Percentiles rank a stretch among this genome's conserved stretches.
phyloP scores from a whole-genome alignment of 768 basidiomycete genomes.

The Hypholoma fasciculare region DNA sequence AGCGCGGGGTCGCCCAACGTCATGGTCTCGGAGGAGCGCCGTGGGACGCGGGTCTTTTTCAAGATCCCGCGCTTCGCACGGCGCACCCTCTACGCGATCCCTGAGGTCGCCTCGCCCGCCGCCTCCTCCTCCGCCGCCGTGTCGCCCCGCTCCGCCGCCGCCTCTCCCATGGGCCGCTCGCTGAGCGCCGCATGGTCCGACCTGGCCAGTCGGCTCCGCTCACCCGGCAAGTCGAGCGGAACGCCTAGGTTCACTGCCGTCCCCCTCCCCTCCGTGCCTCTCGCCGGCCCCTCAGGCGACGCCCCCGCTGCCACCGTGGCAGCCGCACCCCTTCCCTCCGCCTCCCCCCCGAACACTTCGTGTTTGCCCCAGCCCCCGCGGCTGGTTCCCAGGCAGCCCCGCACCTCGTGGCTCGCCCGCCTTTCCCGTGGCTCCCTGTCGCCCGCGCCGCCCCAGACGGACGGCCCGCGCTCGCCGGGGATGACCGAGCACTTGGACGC shows the following conservation, averaged over 20 bases:
- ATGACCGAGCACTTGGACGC: slow-evolving; percentile 12
- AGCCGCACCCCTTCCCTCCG: neutral
- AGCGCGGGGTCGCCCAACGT: neutral
- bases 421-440: neutral
- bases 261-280: neutral
- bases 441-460: neutral
- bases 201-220: neutral
- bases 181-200: slow-evolving; percentile 1
- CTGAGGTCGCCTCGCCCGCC: slow-evolving; percentile 10
- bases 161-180: neutral
- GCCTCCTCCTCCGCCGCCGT: neutral
- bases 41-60: slow-evolving; percentile 1
- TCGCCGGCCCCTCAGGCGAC: slow-evolving; percentile 2
- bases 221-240: neutral
- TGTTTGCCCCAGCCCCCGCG: neutral
- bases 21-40: neutral
- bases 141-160: neutral
- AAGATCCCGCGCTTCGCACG: slow-evolving; percentile 12
- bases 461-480: slow-evolving; percentile 8
- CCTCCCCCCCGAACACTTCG: neutral
- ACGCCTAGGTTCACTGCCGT: neutral
- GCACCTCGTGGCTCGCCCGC: neutral
- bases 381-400: neutral
- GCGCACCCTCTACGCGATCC: slow-evolving; percentile 13
- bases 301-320: neutral